Evolutionary conservation across 2,329 filamentous ascomycete species (phyloP).

Genomic region (Scytalidium lignicola): DNA sequence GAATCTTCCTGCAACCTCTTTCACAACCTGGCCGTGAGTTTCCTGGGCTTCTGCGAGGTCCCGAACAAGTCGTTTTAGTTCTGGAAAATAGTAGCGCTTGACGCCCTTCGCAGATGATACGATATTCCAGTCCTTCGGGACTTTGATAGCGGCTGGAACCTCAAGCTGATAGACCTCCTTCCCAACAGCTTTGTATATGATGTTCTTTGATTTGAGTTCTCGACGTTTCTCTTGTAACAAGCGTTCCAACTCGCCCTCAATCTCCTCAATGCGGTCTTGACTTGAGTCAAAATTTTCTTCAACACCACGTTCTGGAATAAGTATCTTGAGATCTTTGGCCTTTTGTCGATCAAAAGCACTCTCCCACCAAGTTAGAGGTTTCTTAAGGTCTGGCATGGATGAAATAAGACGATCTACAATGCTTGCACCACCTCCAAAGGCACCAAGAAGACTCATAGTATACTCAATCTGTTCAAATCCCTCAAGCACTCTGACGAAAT

Average conservation of each 20-base stretch:
- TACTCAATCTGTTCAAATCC: constrained; percentile 98
- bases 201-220: constrained; percentile 54
- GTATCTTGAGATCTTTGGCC: constrained; percentile 71
- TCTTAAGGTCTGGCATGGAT: constrained; percentile 78
- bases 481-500: constrained; percentile 90
- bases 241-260: constrained; percentile 66
- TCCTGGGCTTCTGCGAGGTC: constrained; percentile 92
- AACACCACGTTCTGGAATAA: constrained; percentile 81
- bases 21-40: constrained; percentile 84
- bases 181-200: constrained; percentile 78
- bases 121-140: constrained; percentile 86
- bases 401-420: constrained; percentile 78
- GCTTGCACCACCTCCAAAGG: constrained; percentile 71
- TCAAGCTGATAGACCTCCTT: constrained; percentile 98
- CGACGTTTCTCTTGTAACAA: constrained; percentile 68
- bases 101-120: constrained; percentile 91
- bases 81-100: constrained; percentile 89
- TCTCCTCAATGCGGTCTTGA: constrained; percentile 67
- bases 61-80: constrained; percentile 76
- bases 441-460: constrained; percentile 73
- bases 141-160: constrained; percentile 74
- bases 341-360: constrained; percentile 81
- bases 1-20: constrained; percentile 78
- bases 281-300: constrained; percentile 91
- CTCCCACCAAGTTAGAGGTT: constrained; percentile 78